Evolutionary conservation across 352 stramenopile genomes (phyloP), one percentile per base, ranked within the genome.

Genomic region (Phytopythium aichiense): DNA sequence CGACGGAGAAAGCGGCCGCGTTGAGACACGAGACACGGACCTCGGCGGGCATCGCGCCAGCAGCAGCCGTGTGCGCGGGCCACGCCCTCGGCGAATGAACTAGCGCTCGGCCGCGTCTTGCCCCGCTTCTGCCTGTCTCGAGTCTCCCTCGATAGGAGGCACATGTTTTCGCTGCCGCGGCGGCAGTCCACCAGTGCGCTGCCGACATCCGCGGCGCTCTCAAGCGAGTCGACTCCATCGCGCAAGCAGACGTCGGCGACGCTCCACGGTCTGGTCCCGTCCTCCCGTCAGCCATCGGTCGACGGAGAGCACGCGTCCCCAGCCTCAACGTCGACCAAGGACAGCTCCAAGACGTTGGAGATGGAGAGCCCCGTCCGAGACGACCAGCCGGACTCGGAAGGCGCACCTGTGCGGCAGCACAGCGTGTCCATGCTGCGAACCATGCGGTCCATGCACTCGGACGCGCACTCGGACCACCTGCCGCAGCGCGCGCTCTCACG

Each of bases 101-200:
- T 48, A 58, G 52, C 8, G 46, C 23, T 22, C 25, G n/a, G 46
- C 46, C 25, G 46, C 46, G 25, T 13, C 23, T 35, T 35, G 46
- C 46, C 7, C 25, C 23, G 23, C 25, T 15, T 15, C 46, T 40
- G 8, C n/a, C 20, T 35, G 33, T 4, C 38, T 18, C 31, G 9
- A 30, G n/a, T n/a, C 35, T n/a, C 28, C 20, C 52, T 33, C n/a
- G 13, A 11, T 8, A 7, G 51, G 7, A 56, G 28, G 7, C 18
- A 11, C 45, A 78, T 80, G 69, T 80, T 74, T 45, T 77, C 72
- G 35, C 56, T 79, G 28, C 74, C 74, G n/a, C 67, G 74, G 60
- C 69, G 72, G 42, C 72, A 78, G 45, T 83, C 74, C n/a, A 74
- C 69, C 50, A 66, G 73, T 33, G 72, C 76, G 28, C 33, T 77